Evolutionary conservation across 257 asterid species (phyloP).

Genomic region (Solanum infundibuliforme): DNA sequence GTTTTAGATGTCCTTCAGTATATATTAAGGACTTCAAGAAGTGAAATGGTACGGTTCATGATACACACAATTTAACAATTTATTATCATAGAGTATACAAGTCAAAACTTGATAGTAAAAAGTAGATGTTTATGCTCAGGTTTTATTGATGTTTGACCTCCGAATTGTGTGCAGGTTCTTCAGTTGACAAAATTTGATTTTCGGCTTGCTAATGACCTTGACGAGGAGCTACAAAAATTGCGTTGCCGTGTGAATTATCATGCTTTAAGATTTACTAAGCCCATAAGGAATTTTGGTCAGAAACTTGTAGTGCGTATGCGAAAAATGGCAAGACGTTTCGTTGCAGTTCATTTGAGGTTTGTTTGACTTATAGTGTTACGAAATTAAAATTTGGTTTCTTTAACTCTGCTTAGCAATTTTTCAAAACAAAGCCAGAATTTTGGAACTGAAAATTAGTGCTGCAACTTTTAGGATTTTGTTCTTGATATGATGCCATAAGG

Average conservation of each 20-base stretch:
- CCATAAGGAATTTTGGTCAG: conserved; percentile 71
- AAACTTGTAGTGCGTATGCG: conserved; percentile 69
- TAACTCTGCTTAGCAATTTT: neutral
- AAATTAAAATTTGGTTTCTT: neutral
- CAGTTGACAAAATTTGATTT: conserved; percentile 97
- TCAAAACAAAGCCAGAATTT: neutral
- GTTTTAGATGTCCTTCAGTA: neutral
- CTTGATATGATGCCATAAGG: neutral
- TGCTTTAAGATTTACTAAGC: conserved; percentile 85
- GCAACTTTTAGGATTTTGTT: neutral
- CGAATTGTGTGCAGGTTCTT: conserved; percentile 60
- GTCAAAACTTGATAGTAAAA: neutral
- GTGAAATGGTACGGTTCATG: neutral
- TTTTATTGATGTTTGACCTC: neutral
- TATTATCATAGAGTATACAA: neutral
- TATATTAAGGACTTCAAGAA: neutral
- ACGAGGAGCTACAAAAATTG: conserved; percentile 75
- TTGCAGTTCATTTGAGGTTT: conserved; percentile 94
- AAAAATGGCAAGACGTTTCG: conserved; percentile 69
- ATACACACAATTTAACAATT: neutral
- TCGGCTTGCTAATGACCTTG: conserved; percentile 85
- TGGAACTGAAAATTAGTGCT: neutral
- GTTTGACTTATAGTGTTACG: neutral
- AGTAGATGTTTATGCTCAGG: neutral
- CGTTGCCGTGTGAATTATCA: conserved; percentile 94